Evolutionary conservation across 2,329 filamentous ascomycete species (phyloP).

Genomic region (Lojkania enalia): DNA sequence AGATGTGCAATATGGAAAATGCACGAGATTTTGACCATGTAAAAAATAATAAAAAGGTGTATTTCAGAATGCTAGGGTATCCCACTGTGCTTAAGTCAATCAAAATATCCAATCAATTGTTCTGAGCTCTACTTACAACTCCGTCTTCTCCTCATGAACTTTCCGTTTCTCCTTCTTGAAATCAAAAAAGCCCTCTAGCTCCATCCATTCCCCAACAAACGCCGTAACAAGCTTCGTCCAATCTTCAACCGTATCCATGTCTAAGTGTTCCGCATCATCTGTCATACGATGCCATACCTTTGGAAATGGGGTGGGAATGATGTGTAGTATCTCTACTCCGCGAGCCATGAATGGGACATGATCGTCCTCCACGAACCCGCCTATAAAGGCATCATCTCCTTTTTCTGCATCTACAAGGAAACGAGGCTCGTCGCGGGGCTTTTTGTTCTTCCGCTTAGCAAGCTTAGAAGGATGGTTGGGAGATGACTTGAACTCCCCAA

Average conservation of each 20-base stretch:
- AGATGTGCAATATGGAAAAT: neutral
- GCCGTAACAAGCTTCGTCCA: slow-evolving; percentile 85
- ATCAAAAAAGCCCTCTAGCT: slow-evolving; percentile 50
- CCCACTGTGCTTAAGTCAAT: slow-evolving; percentile 32
- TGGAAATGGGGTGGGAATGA: slow-evolving; percentile 86
- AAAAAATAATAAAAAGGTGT: neutral
- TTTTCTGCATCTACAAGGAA: slow-evolving; percentile 68
- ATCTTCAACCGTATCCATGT: slow-evolving; percentile 79
- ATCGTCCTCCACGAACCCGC: slow-evolving; percentile 75
- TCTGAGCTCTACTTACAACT: slow-evolving; percentile 40
- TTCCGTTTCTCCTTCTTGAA: slow-evolving; percentile 21
- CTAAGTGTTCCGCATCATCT: slow-evolving; percentile 85
- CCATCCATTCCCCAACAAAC: slow-evolving; percentile 93
- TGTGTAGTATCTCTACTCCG: slow-evolving; percentile 87
- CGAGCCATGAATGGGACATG: slow-evolving; percentile 88
- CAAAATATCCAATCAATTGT: slow-evolving; percentile 2
- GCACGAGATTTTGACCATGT: neutral
- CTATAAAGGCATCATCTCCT: slow-evolving; percentile 52
- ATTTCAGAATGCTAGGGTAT: slow-evolving; percentile 29
- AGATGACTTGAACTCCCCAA: slow-evolving; percentile 68
- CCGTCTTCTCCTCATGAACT: slow-evolving; percentile 31
- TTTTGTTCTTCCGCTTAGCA: slow-evolving; percentile 31
- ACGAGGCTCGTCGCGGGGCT: slow-evolving; percentile 36
- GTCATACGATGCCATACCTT: slow-evolving; percentile 81
- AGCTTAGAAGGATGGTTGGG: slow-evolving; percentile 53